Evolutionary conservation across 441 rosid species (phyloP).

Genomic region (Brassica balearica): DNA sequence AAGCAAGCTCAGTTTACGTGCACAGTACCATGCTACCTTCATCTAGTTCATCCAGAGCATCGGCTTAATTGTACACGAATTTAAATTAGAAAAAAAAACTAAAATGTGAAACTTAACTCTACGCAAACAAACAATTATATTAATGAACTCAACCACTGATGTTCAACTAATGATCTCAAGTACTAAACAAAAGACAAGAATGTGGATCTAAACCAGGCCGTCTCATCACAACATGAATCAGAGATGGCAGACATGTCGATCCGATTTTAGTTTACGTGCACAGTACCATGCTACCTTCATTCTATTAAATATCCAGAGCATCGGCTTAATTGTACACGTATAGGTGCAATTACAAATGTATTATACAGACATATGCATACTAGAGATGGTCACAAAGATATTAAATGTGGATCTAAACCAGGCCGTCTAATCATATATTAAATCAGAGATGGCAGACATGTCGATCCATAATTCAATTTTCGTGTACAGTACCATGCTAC

Average conservation of each 20-base stretch:
- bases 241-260: slow-evolving; percentile 50
- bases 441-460: slow-evolving; percentile 46
- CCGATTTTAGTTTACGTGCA: slow-evolving; percentile 51
- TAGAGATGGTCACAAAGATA: not conserved
- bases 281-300: slow-evolving; percentile 68
- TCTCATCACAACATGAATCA: not conserved
- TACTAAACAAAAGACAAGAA: not conserved
- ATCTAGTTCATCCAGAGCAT: slow-evolving; percentile 50
- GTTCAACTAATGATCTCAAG: not conserved
- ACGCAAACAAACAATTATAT: not conserved
- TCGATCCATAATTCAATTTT: slow-evolving; percentile 44
- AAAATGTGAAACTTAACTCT: not conserved
- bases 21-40: slow-evolving; percentile 71
- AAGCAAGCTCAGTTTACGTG: slow-evolving; percentile 48
- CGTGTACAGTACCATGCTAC: slow-evolving; percentile 72
- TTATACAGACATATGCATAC: not conserved
- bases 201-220: slow-evolving; percentile 46
- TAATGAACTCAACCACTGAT: not conserved
- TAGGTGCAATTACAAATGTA: no score
- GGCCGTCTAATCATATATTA: not conserved
- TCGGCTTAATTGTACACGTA: slow-evolving; percentile 65
- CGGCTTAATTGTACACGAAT: slow-evolving; percentile 62
- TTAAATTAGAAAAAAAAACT: not conserved
- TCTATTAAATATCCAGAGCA: slow-evolving; percentile 48
- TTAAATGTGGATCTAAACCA: slow-evolving; percentile 45